phyloP scores from a whole-genome alignment of 176 grass and related monocot species.

The Eleusine indica region DNA sequence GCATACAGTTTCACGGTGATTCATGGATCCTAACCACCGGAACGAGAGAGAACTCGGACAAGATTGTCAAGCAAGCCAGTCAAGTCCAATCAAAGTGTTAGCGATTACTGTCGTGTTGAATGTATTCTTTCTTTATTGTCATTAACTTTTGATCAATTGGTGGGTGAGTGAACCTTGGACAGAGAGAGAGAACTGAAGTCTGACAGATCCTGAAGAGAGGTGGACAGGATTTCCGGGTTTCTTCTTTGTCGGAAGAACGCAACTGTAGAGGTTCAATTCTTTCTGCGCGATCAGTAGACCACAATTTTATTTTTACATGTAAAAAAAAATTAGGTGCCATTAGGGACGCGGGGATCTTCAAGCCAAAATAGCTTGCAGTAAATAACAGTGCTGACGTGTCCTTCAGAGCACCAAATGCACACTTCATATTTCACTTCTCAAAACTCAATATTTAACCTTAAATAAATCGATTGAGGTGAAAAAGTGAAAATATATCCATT shows the following conservation, averaged over 20 bases:
- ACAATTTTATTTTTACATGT: not conserved
- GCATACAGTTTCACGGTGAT: not conserved
- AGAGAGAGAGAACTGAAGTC: not conserved
- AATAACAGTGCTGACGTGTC: not conserved
- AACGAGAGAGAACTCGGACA: not conserved
- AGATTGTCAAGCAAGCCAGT: too few species aligned
- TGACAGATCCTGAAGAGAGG: not conserved
- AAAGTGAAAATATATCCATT: too few species aligned
- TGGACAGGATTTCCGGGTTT: not conserved
- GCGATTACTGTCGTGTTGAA: not conserved
- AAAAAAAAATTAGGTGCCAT: too few species aligned
- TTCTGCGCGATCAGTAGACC: not conserved
- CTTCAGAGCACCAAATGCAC: not conserved
- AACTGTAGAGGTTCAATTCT: not conserved
- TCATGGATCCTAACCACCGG: not conserved
- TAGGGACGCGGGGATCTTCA: not conserved
- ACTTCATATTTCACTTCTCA: not conserved
- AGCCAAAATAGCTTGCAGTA: not conserved
- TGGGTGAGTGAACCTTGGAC: not conserved
- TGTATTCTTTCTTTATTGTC: not conserved
- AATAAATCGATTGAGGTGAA: not conserved
- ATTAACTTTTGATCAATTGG: not conserved
- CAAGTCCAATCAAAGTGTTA: not conserved
- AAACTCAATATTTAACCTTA: not conserved
- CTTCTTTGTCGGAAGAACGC: not conserved